These are phyloP conservation scores for Mucor sp. DNA, from an alignment of 371 early-diverging fungal genomes.

Conservation along the genomic window DNA sequence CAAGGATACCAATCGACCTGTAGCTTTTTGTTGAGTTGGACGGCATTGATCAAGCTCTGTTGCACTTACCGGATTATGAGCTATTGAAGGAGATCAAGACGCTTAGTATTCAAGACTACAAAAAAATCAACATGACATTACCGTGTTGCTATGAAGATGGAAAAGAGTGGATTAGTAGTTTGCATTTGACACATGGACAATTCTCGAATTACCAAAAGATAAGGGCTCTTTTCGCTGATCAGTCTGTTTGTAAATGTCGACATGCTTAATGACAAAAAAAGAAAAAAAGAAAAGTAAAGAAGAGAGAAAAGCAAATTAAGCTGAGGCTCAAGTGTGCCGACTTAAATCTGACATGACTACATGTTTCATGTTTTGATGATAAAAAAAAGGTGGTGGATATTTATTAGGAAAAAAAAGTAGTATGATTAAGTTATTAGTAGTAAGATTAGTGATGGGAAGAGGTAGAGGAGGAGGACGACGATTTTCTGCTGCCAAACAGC, in stretches of 20 bases:
- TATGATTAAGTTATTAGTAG: constrained; percentile 3
- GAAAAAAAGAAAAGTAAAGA: background rate
- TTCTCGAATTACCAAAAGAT: constrained; percentile 47
- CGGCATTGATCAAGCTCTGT: background rate
- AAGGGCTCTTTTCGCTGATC: constrained; percentile 62
- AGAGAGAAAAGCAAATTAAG: background rate
- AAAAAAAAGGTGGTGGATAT: background rate
- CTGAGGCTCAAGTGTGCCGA: background rate
- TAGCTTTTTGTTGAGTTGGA: background rate
- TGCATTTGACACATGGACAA: background rate
- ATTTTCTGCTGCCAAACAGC: constrained; percentile 38
- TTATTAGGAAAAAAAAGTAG: background rate
- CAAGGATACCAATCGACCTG: constrained; percentile 77
- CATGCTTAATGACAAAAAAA: background rate
- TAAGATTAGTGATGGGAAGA: background rate
- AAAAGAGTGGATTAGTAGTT: background rate
- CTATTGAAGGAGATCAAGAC: constrained; percentile 15
- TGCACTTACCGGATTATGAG: constrained; percentile 48
- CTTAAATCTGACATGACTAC: background rate
- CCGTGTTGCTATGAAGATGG: constrained; percentile 49
- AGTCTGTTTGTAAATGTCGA: constrained; percentile 52
- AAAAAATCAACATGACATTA: constrained; percentile 11
- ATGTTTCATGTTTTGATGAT: background rate
- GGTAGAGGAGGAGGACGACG: constrained; percentile 1
- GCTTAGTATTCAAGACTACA: background rate